Evolutionary conservation across 2,329 filamentous ascomycete species (phyloP).

Genomic region (Bipolaris cookei): DNA sequence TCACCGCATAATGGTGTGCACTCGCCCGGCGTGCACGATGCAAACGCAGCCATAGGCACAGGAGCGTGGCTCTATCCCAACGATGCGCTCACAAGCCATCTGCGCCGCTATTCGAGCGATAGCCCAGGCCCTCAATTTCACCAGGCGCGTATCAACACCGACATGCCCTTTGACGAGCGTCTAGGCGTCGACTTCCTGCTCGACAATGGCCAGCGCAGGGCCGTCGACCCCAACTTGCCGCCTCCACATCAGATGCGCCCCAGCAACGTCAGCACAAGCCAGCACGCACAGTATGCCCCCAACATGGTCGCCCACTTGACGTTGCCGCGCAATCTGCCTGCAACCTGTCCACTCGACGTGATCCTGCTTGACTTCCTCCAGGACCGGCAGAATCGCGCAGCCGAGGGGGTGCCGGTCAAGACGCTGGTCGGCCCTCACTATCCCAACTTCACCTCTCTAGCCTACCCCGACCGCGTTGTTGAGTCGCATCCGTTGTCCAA

Average conservation of each 20-base stretch:
- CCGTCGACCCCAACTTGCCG: constrained; percentile 50
- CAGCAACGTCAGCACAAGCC: constrained; percentile 31
- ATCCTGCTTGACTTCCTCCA: constrained; percentile 82
- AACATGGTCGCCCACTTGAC: constrained; percentile 43
- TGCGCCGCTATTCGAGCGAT: constrained; percentile 46
- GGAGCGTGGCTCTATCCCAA: constrained; percentile 43
- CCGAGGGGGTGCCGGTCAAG: constrained; percentile 67
- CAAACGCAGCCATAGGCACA: constrained; percentile 5
- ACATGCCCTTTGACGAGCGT: constrained; percentile 60
- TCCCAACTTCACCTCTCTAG: constrained; percentile 77
- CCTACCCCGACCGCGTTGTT: constrained; percentile 70
- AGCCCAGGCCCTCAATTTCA: constrained; percentile 51
- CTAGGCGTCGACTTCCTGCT: constrained; percentile 77
- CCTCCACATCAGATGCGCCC: constrained; percentile 50
- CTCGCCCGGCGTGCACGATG: constrained; percentile 36
- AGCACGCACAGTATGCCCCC: constrained; percentile 39
- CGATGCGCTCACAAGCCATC: constrained; percentile 43
- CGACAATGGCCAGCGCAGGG: constrained; percentile 56
- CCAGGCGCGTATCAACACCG: constrained; percentile 45
- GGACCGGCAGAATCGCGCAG: constrained; percentile 69
- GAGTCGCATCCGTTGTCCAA: constrained; percentile 80
- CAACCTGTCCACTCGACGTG: constrained; percentile 78
- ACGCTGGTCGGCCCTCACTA: constrained; percentile 78
- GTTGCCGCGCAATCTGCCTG: constrained; percentile 61
- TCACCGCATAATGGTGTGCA: constrained; percentile 33